Conservation (phyloP, 1,284 basidiomycete species). For the Boletellus deceptivus region DNA sequence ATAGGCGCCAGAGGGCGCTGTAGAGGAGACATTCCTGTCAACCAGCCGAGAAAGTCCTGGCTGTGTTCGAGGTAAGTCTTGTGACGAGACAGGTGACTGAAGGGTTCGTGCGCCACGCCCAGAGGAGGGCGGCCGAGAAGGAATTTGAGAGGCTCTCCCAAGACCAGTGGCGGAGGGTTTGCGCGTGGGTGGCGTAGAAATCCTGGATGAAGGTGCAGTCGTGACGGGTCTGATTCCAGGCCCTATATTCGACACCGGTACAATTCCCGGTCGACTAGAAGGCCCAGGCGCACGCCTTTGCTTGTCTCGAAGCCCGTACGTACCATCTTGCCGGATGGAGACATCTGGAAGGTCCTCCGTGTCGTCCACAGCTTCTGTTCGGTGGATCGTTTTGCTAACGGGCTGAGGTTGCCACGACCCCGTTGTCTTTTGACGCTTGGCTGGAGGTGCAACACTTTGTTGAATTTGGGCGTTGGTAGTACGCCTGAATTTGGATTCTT, state of each 20-base stretch:
- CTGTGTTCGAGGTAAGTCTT: constrained; percentile 17
- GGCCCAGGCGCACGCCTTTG: constrained; percentile 14
- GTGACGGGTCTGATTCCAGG: constrained; percentile 4
- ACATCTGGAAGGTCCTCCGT: constrained; percentile 59
- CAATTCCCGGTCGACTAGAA: constrained; percentile 10
- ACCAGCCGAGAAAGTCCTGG: constrained; percentile 12
- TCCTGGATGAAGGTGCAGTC: constrained; percentile 11
- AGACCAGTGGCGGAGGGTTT: constrained; percentile 11
- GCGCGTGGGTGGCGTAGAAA: constrained; percentile 10
- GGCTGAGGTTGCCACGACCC: constrained; percentile 31
- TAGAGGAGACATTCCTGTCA: constrained; percentile 8
- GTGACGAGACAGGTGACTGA: constrained; percentile 24
- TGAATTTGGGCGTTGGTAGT: constrained; percentile 23
- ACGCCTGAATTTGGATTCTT: constrained; percentile 50
- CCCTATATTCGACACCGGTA: constrained; percentile 5
- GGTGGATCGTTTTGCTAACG: constrained; percentile 5
- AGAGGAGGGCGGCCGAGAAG: constrained; percentile 17
- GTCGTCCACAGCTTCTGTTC: constrained; percentile 35
- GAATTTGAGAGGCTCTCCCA: constrained; percentile 8
- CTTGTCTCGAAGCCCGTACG: constrained; percentile 35
- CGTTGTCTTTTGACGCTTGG: constrained; percentile 57
- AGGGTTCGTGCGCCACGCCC: constrained; percentile 11
- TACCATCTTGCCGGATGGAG: constrained; percentile 43
- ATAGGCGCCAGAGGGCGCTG: neutral
- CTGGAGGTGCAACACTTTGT: constrained; percentile 35